Percentiles rank a stretch among this genome's conserved stretches.
Conservation (phyloP, 2,329 filamentous ascomycete species). For the Aspergillus thermomutatus region DNA sequence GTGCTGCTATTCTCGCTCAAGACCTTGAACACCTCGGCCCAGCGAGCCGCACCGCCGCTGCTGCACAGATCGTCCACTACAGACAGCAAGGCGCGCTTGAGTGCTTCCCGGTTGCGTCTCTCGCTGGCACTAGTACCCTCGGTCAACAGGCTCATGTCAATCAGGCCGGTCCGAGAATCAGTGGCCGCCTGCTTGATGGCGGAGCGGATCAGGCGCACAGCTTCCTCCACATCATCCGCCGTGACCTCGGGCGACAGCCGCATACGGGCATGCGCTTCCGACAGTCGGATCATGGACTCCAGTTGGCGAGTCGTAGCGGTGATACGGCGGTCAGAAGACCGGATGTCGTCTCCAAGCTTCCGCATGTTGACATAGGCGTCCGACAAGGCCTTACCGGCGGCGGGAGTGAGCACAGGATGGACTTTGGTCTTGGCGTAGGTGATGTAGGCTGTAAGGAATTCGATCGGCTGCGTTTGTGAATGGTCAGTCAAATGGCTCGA, state of each 20-base stretch:
- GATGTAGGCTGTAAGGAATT: slow-evolving; percentile 95
- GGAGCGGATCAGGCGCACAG: slow-evolving; percentile 85
- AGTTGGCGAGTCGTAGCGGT: slow-evolving; percentile 95
- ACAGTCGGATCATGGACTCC: slow-evolving; percentile 95
- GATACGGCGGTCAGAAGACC: slow-evolving; percentile 88
- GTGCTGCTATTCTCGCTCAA: slow-evolving; percentile 68
- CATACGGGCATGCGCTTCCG: slow-evolving; percentile 98
- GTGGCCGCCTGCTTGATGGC: slow-evolving; percentile 98
- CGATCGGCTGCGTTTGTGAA: slow-evolving; percentile 64
- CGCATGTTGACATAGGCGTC: slow-evolving; percentile 92
- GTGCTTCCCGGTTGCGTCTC: slow-evolving; percentile 73
- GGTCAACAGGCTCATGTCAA: slow-evolving; percentile 93
- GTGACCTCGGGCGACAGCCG: slow-evolving; percentile 75
- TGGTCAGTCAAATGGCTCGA: slow-evolving; percentile 4
- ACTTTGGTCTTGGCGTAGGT: slow-evolving; percentile 88
- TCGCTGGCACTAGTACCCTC: slow-evolving; percentile 93
- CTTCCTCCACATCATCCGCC: slow-evolving; percentile 78
- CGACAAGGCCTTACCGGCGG: slow-evolving; percentile 79
- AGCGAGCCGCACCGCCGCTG: slow-evolving; percentile 64
- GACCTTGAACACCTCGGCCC: slow-evolving; percentile 71
- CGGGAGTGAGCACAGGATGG: slow-evolving; percentile 75
- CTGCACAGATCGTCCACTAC: slow-evolving; percentile 78
- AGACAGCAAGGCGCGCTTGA: slow-evolving; percentile 73
- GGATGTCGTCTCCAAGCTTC: slow-evolving; percentile 82
- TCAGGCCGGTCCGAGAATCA: slow-evolving; percentile 81